Base-by-base conservation (phyloP, 2,329 filamentous ascomycete genomes). In the Xylaria digitata region DNA sequence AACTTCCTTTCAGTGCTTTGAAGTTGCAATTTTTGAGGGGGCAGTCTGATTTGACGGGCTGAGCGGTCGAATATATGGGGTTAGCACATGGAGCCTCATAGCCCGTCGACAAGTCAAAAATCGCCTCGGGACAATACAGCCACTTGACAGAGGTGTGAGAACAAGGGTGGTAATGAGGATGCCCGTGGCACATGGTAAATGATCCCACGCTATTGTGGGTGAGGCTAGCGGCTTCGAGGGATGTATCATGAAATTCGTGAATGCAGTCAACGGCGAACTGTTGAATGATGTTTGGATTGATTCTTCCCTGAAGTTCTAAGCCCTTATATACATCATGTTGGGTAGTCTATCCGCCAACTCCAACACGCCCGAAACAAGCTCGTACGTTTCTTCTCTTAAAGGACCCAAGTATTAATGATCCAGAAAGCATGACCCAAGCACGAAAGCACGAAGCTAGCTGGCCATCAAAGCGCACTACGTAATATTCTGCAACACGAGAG, bases 91-190 rank as follows among this genome's bases (percentile, higher is more conserved):
- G 81, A 42, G 81, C 81, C 73, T 84, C 82, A 65, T 83, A 82
- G 19, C 84, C 83, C 0, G 84, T 86, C 42, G 79, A 75, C 37
- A 84, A 75, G 73, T 87, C 84, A 65, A 86, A 82, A 66, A 79
- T 72, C 57, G 80, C 82, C 57, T 80, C 78, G 21, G 84, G 82
- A 71, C 85, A 87, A 75, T 86, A 86, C 72, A 85, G 80, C 84
- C 84, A 87, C 67, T 82, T 82, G 69, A 86, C 80, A 53, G 85
- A 86, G n/a, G 82, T 84, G 74, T 87, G 85, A 26, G 81, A 80
- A 73, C 85, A 87, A 15, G 82, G 78, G 70, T 87, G 85, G 68
- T 79, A 78, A 57, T 84, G 82, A 62, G 85, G 85, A 69, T 86
- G 84, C 58, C 84, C 85, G 79, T 85, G 81, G 71, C 85, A 87